A percentile compares a stretch with the other conserved stretches of the same genome.
Evolutionary conservation across 495 filamentous ascomycete species (phyloP).

Genomic region (Cercophora samala): DNA sequence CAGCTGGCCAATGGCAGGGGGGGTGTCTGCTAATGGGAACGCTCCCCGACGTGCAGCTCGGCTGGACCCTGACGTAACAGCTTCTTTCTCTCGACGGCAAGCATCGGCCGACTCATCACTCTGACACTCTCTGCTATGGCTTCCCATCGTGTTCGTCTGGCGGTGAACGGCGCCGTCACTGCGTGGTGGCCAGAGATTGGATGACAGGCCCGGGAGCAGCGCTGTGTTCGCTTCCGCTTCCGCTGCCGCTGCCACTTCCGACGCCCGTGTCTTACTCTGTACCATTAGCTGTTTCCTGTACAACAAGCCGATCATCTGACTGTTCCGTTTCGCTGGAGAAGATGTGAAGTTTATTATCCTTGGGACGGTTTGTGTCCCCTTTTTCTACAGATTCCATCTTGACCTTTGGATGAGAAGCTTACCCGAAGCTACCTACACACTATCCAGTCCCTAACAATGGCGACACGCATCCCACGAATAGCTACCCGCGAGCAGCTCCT

Average conservation of each 20-base stretch:
- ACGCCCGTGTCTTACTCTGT: background rate
- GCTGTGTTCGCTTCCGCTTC: background rate
- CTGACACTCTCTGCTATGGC: background rate
- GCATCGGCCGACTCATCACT: slow-evolving; percentile 11
- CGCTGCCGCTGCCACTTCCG: background rate
- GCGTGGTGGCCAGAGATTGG: background rate
- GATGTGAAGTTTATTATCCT: background rate
- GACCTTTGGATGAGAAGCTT: background rate
- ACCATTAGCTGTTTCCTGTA: slow-evolving; percentile 3
- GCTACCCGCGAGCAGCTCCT: slow-evolving; percentile 9
- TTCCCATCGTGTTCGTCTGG: background rate
- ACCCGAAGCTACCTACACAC: background rate
- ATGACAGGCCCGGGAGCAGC: background rate
- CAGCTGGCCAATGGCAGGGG: slow-evolving; percentile 11
- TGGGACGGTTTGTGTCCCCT: background rate
- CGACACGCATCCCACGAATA: slow-evolving; percentile 9
- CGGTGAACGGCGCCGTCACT: background rate
- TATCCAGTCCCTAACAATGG: slow-evolving; percentile 17
- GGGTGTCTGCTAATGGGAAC: slow-evolving; percentile 18
- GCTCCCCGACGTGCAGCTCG: slow-evolving; percentile 14
- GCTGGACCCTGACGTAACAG: slow-evolving; percentile 22
- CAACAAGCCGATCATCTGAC: background rate
- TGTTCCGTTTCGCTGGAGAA: background rate
- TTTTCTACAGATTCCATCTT: background rate
- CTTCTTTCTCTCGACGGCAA: slow-evolving; percentile 13